Evolutionary conservation across 2,329 filamentous ascomycete genomes (phyloP), one percentile per base, ranked within the genome.

Genomic region (Pseudogymnoascus sp.): DNA sequence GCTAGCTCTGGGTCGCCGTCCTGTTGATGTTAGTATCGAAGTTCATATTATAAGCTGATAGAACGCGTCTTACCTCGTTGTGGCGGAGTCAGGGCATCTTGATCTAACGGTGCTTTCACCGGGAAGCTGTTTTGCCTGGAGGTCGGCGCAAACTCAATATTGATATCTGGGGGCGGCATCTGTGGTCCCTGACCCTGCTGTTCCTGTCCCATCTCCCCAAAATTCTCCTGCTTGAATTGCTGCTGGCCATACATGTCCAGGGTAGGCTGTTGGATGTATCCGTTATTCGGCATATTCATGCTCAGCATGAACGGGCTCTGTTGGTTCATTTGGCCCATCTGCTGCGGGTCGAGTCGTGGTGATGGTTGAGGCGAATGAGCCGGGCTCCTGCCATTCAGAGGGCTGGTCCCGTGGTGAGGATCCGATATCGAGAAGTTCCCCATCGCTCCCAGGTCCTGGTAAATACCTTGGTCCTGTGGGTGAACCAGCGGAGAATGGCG

Each of bases 91-190:
- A 97, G 77, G 3, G 92, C 91, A 73, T 96, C 90, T 67, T 87
- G 82, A 68, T 91, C 86, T 63, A 74, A 76, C 31, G 82, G 77
- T 71, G 89, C 90, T 18, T 82, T 79, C 29, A 84, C 83, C 67
- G 88, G 88, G 72, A 90, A 88, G 69, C 81, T 85, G 62, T 80
- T 83, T 70, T 84, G 84, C 64, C 83, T 79, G 62, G 89, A 84
- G 7, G 87, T 87, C 23, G 93, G 93, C 14, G 92, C 93, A 74
- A 91, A 92, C 73, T 96, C 90, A 69, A 97, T 95, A 72, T 95
- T 96, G 76, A 97, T 97, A 61, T 93, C 90, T 0, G 93, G 93
- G n/a, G 93, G 90, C 3, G 88, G 89, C 87, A 96, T 95, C 68
- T 89, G 83, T 60, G 87, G 84, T 54, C 83, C 85, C 72, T 83